These are phyloP conservation scores for Phialophora macrospora DNA, from an alignment of 2,329 filamentous ascomycete species.

Conservation along the genomic window DNA sequence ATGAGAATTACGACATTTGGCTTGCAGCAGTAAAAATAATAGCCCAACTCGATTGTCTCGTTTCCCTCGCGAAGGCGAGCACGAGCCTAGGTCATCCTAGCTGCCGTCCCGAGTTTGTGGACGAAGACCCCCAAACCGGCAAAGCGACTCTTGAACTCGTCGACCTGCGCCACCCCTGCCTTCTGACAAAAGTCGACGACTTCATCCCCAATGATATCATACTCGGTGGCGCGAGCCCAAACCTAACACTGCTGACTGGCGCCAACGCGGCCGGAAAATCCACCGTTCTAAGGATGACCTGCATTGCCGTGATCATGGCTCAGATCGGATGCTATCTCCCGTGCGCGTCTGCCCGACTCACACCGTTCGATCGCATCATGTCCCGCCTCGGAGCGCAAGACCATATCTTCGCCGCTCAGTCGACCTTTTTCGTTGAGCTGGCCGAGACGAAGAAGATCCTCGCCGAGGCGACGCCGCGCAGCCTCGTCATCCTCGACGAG, in stretches of 20 bases:
- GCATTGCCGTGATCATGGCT: slow-evolving; percentile 94
- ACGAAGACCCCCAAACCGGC: slow-evolving; percentile 60
- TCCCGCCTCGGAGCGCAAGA: slow-evolving; percentile 95
- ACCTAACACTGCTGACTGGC: slow-evolving; percentile 89
- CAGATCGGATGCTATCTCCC: slow-evolving; percentile 95
- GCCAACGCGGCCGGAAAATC: slow-evolving; percentile 98
- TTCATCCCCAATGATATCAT: slow-evolving; percentile 96
- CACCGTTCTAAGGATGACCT: slow-evolving; percentile 94
- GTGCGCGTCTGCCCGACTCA: slow-evolving; percentile 78
- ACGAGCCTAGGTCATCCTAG: slow-evolving; percentile 80
- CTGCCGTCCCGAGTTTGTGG: slow-evolving; percentile 85
- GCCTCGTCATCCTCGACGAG: slow-evolving; percentile 94
- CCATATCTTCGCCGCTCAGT: slow-evolving; percentile 98
- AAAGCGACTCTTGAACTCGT: slow-evolving; percentile 88
- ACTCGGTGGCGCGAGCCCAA: slow-evolving; percentile 78
- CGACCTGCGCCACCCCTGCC: slow-evolving; percentile 92
- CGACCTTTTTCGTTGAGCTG: slow-evolving; percentile 96
- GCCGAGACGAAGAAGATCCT: slow-evolving; percentile 98
- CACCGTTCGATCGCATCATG: slow-evolving; percentile 97
- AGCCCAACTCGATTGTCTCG: slow-evolving; percentile 90
- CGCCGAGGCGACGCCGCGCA: slow-evolving; percentile 88
- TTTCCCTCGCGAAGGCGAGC: slow-evolving; percentile 89
- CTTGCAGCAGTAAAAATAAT: slow-evolving; percentile 86
- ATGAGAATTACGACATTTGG: slow-evolving; percentile 84
- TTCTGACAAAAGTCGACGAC: slow-evolving; percentile 83